Evolutionary conservation across 257 asterid genomes (phyloP), one percentile per base, ranked within the genome.

Genomic region (Nicotiana tomentosiformis): DNA sequence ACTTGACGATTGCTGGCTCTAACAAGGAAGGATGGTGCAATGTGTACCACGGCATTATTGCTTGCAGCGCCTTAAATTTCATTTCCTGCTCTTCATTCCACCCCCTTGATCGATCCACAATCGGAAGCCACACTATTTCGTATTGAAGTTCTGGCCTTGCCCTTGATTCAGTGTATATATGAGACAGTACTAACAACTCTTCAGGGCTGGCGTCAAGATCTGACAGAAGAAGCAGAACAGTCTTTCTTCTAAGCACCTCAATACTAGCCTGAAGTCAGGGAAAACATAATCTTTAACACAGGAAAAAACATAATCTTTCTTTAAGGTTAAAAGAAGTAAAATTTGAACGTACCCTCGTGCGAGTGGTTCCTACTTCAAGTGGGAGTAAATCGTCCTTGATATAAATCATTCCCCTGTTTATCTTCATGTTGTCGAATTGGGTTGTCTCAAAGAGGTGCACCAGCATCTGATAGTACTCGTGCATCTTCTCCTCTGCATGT

Each of bases 121-220:
- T 51, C 23, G 98, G 98, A 30, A 93, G 84, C 98, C 98, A 95
- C 67, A 95, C 95, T 29, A 93, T 89, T 67, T 92, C 98, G 51
- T 93, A 93, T 15, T 89, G 89, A 30, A 85, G 84, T 32, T 93
- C 94, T 39, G 56, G 82, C 83, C 86, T 87, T 23, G 64, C 67
- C 70, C 80, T 86, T 15, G 95, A 88, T 18, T 89, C 93, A 61
- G 69, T 82, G 77, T 93, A 89, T 39, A 95, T 83, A 29, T 84
- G 86, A 7, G 77, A 46, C 15, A 93, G 94, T 68, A 89, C 77
- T 32, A 82, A 84, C 65, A 95, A 86, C 90, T 92, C 98, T 23
- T 93, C 96, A 26, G 7, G 81, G 53, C 91, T 86, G 29, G 91
- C 87, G 14, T 91, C 93, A 23, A 91, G 92, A 78, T 93, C 98